Evolutionary conservation across 345 rosid species (phyloP), one percentile per base, ranked within the genome.

Genomic region (Populus ilicifolia): DNA sequence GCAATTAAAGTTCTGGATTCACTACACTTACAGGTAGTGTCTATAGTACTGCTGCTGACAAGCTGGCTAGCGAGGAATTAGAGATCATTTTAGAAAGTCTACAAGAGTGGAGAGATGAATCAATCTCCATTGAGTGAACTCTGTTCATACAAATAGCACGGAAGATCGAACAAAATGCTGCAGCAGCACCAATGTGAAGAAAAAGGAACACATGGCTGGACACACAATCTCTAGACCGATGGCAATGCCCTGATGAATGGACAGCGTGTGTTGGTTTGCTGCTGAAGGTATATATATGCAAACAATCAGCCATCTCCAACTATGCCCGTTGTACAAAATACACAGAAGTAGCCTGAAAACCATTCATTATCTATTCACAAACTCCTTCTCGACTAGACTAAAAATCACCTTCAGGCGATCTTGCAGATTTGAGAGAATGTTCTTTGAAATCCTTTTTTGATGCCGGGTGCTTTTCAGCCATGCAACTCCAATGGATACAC

Each of bases 401-500:
- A 90, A 87, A 68, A 83, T 84, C 84, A 88, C 80, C 87, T 91
- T 93, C 74, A 92, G 79, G 16, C 98, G 88, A 74, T 90, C 93
- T 80, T 90, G 93, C 50, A 93, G 85, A 81, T 83, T 89, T 14
- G 74, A 81, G 4, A 87, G 67, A 77, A 96, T 80, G 84, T 93
- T 93, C 85, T 92, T 93, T 10, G 98, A 81, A 66, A 91, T 88
- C 81, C 91, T 89, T 89, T 92, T 92, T 83, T 84, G 91, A 72
- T 96, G 91, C 80, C 75, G 82, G 8, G 90, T 93, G 89, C 96
- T 96, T 86, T 93, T 96, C 72, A 90, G 88, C 99, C 99, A 96
- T 43, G 91, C 96, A n/a, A 93, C 79, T 71, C 97, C 99, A 62
- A 88, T 83, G 72, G 72, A 88, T 29, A 93, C 94, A 43, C 87